Evolutionary conservation across 257 asterid genomes (phyloP), one percentile per base, ranked within the genome.

Genomic region (Fraxinus cuspidata): DNA sequence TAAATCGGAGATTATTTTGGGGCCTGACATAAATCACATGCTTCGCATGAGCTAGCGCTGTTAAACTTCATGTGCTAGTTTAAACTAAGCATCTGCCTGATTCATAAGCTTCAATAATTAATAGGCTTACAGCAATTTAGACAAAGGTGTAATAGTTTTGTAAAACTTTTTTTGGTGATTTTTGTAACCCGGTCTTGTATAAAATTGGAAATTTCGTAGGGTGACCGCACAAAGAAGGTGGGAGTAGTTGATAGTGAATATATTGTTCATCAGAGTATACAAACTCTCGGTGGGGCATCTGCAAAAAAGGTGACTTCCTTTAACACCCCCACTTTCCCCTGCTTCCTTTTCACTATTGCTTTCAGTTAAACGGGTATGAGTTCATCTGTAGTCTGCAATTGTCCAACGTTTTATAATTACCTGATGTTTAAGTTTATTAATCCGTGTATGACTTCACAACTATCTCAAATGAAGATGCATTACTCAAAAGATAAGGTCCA

Each of bases 171-270:
- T 73, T 23, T 37, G 71, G 44, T 31, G 63, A 53, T 74, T 7
- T 25, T 60, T 71, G 12, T 65, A 19, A 72, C 10, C 49, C 23
- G 16, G 38, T 32, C 80, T 67, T 81, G 49, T 66, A 32, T 79
- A 38, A 21, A 71, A 37, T 81, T 75, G 71, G 53, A 76, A 73
- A 68, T 72, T 37, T 47, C 63, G 31, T 74, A 96, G 99, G 99
- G 99, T 16, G 96, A 92, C 78, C 97, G 98, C 40, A 84, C 93
- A 23, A 85, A 85, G 85, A 96, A 90, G 70, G 98, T 96, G 49
- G 99, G 99, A 80, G 92, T 96, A 74, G 97, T 96, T 82, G 99
- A 96, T 77, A 89, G 97, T 69, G 97, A 93, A 82, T 96, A 89
- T 80, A 38, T 96, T 73, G 92, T 96, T 79, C 99, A 96, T 89